These are phyloP conservation scores for Botrytis hyacinthi DNA, from an alignment of 2,329 filamentous ascomycete genomes.

Conservation along the genomic window DNA sequence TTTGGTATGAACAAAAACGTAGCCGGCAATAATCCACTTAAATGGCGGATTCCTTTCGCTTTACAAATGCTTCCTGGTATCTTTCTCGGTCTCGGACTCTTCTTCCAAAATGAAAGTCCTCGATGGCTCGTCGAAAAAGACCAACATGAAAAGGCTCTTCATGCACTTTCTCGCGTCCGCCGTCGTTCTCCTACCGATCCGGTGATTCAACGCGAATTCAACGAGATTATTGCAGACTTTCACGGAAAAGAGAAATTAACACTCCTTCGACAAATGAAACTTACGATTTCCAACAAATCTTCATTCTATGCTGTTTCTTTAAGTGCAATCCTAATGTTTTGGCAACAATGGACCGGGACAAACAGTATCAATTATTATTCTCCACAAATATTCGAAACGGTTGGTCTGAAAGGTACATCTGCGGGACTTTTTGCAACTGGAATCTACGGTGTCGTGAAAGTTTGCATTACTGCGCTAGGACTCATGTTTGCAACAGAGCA, in stretches of 20 bases:
- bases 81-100: slow-evolving; percentile 59
- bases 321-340: slow-evolving; percentile 54
- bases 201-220: slow-evolving; percentile 49
- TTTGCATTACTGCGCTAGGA: slow-evolving; percentile 60
- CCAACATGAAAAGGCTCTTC: slow-evolving; percentile 59
- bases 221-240: slow-evolving; percentile 49
- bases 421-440: slow-evolving; percentile 67
- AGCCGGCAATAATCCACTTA: slow-evolving; percentile 1
- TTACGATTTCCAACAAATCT: slow-evolving; percentile 26
- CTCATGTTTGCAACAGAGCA: slow-evolving; percentile 63
- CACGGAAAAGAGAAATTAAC: slow-evolving; percentile 47
- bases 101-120: slow-evolving; percentile 58
- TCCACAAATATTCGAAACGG: slow-evolving; percentile 63
- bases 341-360: slow-evolving; percentile 64
- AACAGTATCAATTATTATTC: slow-evolving; percentile 59
- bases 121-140: slow-evolving; percentile 65
- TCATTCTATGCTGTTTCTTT: slow-evolving; percentile 41
- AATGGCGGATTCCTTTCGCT: slow-evolving; percentile 57
- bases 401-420: slow-evolving; percentile 58
- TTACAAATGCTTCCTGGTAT: slow-evolving; percentile 63
- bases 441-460: slow-evolving; percentile 69
- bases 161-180: slow-evolving; percentile 53
- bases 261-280: slow-evolving; percentile 41
- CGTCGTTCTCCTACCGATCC: slow-evolving; percentile 49
- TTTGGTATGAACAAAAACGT: slow-evolving; percentile 18